These are phyloP conservation scores for Russula sp. DNA, from an alignment of 768 basidiomycete species.

Conservation along the genomic window DNA sequence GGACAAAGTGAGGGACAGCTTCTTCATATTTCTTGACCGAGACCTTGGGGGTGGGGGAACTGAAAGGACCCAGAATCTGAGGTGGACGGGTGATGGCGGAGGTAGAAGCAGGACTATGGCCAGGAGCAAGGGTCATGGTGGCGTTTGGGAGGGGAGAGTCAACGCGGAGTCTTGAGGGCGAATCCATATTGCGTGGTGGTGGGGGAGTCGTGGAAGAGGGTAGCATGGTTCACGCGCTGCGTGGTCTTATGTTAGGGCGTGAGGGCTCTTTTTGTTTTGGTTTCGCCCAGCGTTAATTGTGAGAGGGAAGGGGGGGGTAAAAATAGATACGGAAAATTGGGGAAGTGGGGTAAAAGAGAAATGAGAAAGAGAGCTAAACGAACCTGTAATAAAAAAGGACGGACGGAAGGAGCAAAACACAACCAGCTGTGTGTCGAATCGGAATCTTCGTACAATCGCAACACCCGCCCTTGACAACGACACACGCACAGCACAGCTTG, in stretches of 20 bases:
- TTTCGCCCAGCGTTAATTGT: background rate
- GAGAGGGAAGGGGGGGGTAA: conserved; percentile 23
- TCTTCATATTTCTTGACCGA: conserved; percentile 68
- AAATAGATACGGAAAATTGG: conserved; percentile 31
- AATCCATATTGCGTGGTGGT: conserved; percentile 50
- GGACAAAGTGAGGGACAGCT: conserved; percentile 65
- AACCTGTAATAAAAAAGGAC: conserved; percentile 5
- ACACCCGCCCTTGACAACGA: background rate
- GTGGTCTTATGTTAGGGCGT: conserved; percentile 26
- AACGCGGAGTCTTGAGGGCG: conserved; percentile 58
- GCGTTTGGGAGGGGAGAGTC: conserved; percentile 49
- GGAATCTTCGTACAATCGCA: background rate
- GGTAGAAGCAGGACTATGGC: conserved; percentile 44
- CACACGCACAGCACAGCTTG: background rate
- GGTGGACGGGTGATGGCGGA: conserved; percentile 52
- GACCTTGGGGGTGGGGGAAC: conserved; percentile 42
- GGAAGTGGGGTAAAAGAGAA: conserved; percentile 21
- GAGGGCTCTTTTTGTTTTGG: conserved; percentile 9
- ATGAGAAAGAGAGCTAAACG: conserved; percentile 27
- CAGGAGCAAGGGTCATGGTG: conserved; percentile 49
- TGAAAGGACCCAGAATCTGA: conserved; percentile 54
- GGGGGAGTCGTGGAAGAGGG: conserved; percentile 33
- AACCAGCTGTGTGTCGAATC: conserved; percentile 13
- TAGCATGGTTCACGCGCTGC: conserved; percentile 37
- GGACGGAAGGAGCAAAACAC: conserved; percentile 4